phyloP scores from a whole-genome alignment of 305 asterid genomes.

The Solanum hybrid region DNA sequence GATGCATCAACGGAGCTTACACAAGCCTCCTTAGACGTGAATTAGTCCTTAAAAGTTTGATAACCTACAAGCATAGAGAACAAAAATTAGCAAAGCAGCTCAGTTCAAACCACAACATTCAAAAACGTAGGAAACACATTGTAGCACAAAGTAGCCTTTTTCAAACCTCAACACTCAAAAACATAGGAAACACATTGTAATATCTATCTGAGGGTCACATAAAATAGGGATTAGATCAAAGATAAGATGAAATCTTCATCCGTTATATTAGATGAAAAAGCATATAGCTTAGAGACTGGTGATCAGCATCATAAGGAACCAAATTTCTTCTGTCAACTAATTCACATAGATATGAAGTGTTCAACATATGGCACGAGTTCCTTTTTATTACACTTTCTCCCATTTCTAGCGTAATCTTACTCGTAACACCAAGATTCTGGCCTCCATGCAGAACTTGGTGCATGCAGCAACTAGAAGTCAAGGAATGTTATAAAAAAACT shows the following conservation, averaged over 20 bases:
- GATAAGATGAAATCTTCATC: neutral
- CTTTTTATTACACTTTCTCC: neutral
- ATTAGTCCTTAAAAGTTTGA: conserved; percentile 79
- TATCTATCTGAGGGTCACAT: neutral
- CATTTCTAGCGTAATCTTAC: neutral
- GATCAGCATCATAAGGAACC: neutral
- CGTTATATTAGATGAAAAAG: neutral
- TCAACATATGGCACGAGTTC: neutral
- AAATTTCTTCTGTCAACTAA: neutral
- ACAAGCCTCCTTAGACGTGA: conserved; percentile 75
- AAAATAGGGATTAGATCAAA: neutral
- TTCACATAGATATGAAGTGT: neutral
- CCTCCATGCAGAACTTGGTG: neutral
- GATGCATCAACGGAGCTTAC: conserved; percentile 38
- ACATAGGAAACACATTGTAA: neutral
- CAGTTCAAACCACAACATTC: neutral
- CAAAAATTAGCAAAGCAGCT: neutral
- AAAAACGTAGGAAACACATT: neutral
- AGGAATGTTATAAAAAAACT: neutral
- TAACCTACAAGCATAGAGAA: conserved; percentile 48
- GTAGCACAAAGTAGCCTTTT: neutral
- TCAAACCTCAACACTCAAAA: neutral
- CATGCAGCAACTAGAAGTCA: neutral
- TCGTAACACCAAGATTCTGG: neutral
- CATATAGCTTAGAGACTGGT: neutral